Evolutionary conservation across 2,329 filamentous ascomycete species (phyloP).

Genomic region (Endothia cerciana): DNA sequence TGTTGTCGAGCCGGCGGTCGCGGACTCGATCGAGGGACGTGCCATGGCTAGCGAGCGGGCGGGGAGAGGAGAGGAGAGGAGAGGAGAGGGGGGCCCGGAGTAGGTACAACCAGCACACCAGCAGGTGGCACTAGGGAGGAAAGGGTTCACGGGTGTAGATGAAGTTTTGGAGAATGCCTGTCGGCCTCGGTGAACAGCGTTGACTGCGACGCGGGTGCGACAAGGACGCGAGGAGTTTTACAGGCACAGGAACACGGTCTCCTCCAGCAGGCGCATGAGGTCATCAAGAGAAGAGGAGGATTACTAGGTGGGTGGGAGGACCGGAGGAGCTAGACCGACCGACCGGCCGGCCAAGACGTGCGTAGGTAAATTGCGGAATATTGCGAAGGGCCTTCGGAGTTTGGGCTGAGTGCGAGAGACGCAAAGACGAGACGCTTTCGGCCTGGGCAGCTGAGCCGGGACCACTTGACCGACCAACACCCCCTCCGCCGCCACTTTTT

Average conservation of each 20-base stretch:
- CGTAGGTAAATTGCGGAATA: not conserved
- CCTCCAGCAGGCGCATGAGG: not conserved
- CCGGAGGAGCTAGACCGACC: not conserved
- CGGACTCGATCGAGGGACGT: conserved; percentile 15
- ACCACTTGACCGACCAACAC: not conserved
- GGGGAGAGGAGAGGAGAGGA: not conserved
- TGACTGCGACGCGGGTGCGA: not conserved
- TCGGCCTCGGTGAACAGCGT: not conserved
- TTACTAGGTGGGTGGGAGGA: not conserved
- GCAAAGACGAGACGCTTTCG: not conserved
- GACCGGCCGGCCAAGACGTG: too few relatives aligned
- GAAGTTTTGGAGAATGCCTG: not conserved
- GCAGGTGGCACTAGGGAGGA: not conserved
- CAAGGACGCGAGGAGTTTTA: too few relatives aligned
- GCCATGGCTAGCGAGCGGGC: not conserved
- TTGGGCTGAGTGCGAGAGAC: not conserved
- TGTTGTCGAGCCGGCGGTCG: conserved; percentile 16
- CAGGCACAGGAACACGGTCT: not conserved
- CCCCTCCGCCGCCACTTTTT: not conserved
- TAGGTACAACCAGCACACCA: not conserved
- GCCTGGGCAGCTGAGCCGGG: too few relatives aligned
- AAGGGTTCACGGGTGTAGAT: not conserved
- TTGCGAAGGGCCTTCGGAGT: not conserved
- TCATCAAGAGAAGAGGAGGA: not conserved
- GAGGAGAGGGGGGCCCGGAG: not conserved